phyloP scores from a whole-genome alignment of 2,329 filamentous ascomycete genomes.

The Madurella fahalii region DNA sequence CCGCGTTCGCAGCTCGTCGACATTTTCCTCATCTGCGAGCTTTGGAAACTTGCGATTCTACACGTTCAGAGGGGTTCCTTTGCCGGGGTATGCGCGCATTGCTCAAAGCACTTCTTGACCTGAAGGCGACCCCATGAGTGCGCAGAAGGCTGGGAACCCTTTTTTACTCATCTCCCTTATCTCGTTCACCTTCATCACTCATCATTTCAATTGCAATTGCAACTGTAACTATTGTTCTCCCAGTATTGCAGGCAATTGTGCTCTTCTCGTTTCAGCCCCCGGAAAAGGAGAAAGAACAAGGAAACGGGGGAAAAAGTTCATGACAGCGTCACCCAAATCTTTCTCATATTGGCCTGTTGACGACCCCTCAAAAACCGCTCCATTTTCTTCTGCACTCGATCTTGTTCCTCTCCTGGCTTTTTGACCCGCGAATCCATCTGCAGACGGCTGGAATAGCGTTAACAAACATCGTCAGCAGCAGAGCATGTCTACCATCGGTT shows the following conservation, averaged over 20 bases:
- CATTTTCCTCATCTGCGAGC: not conserved
- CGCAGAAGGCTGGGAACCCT: not conserved
- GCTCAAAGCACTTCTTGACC: not conserved
- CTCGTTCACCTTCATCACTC: not conserved
- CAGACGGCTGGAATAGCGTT: constrained; percentile 58
- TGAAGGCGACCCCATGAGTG: not conserved
- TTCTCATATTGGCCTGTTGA: constrained; percentile 6
- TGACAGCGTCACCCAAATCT: not conserved
- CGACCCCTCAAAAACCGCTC: constrained; percentile 57
- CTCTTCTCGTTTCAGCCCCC: not conserved
- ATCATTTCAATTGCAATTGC: not conserved
- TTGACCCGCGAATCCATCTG: constrained; percentile 52
- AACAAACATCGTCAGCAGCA: constrained; percentile 66
- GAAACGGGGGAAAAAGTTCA: not conserved
- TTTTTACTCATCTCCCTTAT: not conserved
- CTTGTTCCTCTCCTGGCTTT: constrained; percentile 67
- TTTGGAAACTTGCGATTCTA: not conserved
- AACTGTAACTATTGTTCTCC: not conserved
- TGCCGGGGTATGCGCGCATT: not conserved
- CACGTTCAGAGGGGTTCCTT: not conserved
- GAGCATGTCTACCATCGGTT: constrained; percentile 48
- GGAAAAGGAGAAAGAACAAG: too few species aligned
- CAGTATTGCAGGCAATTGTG: not conserved
- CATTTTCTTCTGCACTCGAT: constrained; percentile 77
- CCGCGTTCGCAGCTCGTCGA: not conserved